Percentiles rank a stretch among this genome's conserved stretches.
Evolutionary conservation across 805 yeast species (phyloP).

Genomic region (Ogataea wickerhamii): DNA sequence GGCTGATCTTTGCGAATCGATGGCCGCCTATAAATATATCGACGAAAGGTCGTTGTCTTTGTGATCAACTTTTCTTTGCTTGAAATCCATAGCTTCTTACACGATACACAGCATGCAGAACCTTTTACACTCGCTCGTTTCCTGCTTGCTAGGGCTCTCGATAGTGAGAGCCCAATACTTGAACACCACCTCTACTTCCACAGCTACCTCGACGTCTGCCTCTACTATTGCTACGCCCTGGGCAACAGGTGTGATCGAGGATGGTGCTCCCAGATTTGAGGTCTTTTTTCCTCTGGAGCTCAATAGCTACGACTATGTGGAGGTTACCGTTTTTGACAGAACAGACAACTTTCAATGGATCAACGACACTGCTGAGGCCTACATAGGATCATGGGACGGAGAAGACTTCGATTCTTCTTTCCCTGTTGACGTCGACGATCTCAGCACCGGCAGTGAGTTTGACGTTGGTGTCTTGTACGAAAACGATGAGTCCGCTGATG

Average conservation of each 20-base stretch:
- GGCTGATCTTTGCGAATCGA: no score
- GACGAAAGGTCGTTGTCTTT: no score
- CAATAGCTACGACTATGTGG: constrained; percentile 18
- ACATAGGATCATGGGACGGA: constrained; percentile 7
- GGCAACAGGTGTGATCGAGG: constrained; percentile 16
- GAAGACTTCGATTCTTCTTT: constrained; percentile 4
- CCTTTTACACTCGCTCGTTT: constrained; percentile 9
- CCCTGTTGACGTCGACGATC: constrained; percentile 10
- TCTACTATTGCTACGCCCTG: constrained; percentile 18
- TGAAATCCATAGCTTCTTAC: no score
- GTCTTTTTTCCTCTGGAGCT: constrained; percentile 20
- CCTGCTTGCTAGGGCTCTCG: constrained; percentile 1
- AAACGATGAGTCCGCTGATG: constrained; percentile 5
- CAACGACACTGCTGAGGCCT: constrained; percentile 13
- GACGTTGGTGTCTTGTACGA: constrained; percentile 11
- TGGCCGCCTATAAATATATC: no score
- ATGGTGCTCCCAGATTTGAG: constrained; percentile 17
- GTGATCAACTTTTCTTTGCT: no score
- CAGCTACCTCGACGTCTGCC: constrained; percentile 5
- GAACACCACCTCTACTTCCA: constrained; percentile 6
- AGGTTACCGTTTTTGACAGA: constrained; percentile 16
- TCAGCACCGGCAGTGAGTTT: constrained; percentile 10
- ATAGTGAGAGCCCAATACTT: no score
- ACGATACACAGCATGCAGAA: no score
- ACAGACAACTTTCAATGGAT: constrained; percentile 19